Conservation (phyloP, 768 basidiomycete species). For the Termitomyces titanicus region DNA sequence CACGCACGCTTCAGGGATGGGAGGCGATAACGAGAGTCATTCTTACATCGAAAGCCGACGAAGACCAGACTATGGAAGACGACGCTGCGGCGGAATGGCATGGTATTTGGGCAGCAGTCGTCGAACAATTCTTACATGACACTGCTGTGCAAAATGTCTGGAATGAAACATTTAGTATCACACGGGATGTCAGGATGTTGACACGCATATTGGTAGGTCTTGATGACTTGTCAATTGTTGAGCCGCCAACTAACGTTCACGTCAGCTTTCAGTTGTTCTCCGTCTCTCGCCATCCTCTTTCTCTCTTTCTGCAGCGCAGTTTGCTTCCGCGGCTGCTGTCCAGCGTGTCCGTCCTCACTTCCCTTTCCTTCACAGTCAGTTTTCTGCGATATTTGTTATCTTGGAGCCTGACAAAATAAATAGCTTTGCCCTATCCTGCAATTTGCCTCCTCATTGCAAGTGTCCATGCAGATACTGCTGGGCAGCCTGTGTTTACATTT, state of each 20-base stretch:
- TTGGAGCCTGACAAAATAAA: not conserved
- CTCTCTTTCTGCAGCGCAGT: slow-evolving; percentile 41
- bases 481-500: slow-evolving; percentile 82
- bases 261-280: slow-evolving; percentile 40
- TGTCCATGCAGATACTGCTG: slow-evolving; percentile 70
- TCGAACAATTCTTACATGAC: slow-evolving; percentile 57
- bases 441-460: slow-evolving; percentile 85
- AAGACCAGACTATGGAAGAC: slow-evolving; percentile 16
- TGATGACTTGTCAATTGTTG: not conserved
- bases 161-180: slow-evolving; percentile 58
- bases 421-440: slow-evolving; percentile 74
- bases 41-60: slow-evolving; percentile 32
- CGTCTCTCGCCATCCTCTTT: slow-evolving; percentile 50
- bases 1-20: slow-evolving; percentile 47
- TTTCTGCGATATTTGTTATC: not conserved
- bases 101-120: slow-evolving; percentile 49
- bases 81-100: slow-evolving; percentile 51
- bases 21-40: slow-evolving; percentile 42
- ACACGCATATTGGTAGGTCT: slow-evolving; percentile 56
- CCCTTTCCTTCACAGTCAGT: slow-evolving; percentile 50
- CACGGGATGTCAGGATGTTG: slow-evolving; percentile 57
- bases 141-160: slow-evolving; percentile 39
- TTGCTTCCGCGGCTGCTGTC: slow-evolving; percentile 38
- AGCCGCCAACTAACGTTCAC: not conserved
- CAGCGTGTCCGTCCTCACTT: slow-evolving; percentile 61